Percentiles rank a stretch among this genome's conserved stretches.
Evolutionary conservation across 257 asterid genomes (phyloP).

Genomic region (Thymus quinquecostatus): DNA sequence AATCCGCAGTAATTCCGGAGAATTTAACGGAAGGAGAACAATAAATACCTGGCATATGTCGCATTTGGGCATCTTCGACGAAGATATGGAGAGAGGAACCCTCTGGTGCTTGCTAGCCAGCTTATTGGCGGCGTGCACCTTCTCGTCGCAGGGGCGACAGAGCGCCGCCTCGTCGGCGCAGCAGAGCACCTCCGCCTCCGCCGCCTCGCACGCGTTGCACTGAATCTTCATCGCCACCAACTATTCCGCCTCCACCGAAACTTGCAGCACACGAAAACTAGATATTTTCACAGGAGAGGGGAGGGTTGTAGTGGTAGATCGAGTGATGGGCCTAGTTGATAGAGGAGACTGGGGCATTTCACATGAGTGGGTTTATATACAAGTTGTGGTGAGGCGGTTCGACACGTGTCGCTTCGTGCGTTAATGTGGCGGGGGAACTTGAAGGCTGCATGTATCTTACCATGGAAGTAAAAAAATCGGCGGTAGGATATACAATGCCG

Average conservation of each 20-base stretch:
- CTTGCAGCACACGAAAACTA: too few relatives aligned
- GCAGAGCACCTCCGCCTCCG: constrained; percentile 77
- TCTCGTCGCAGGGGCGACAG: constrained; percentile 68
- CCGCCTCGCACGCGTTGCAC: constrained; percentile 83
- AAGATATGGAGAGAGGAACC: constrained; percentile 58
- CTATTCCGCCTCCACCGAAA: not conserved
- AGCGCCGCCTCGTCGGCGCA: constrained; percentile 95
- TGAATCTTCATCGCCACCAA: constrained; percentile 72
- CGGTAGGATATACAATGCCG: too few relatives aligned
- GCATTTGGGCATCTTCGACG: constrained; percentile 77
- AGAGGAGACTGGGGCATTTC: too few relatives aligned
- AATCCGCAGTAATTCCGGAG: too few relatives aligned
- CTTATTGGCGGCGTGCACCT: constrained; percentile 80
- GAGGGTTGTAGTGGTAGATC: not conserved
- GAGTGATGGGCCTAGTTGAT: not conserved
- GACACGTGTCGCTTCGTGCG: constrained; percentile 17
- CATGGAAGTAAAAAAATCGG: too few relatives aligned
- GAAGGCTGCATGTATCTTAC: too few relatives aligned
- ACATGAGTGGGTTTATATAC: too few relatives aligned
- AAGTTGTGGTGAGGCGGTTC: constrained; percentile 17
- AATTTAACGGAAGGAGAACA: not conserved
- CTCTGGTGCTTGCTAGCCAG: constrained; percentile 83
- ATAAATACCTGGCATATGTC: constrained; percentile 81
- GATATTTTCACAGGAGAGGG: not conserved
- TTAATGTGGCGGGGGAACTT: too few relatives aligned